Evolutionary conservation across 495 filamentous ascomycete species (phyloP), one percentile per base, ranked within the genome.

Genomic region (Choiromyces venosus): DNA sequence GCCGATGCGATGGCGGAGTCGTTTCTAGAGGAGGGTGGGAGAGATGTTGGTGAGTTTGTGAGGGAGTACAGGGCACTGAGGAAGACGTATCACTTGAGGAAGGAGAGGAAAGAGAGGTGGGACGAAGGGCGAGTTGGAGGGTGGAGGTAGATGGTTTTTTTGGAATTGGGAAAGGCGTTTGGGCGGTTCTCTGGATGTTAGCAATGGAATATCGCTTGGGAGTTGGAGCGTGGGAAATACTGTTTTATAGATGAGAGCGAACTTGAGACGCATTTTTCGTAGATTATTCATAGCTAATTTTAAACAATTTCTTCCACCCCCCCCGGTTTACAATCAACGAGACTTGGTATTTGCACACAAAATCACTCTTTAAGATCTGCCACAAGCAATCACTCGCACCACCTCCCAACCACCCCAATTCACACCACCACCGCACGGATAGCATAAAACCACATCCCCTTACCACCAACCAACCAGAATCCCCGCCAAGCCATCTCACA

Each of bases 111-210:
- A 82, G 92, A 92, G 76, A 85, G 94, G 79, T 97, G 94, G 94
- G 93, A 97, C 84, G 94, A 97, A 82, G 93, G 94, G 37, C 87
- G 94, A 73, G 93, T 97, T 71, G 93, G 94, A 0, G 94, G 94
- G 0, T 97, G 94, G 94, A 86, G 94, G 72, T 97, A 85, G 89
- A 67, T 6, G 29, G 18, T 12, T 52, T 75, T 46, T 65, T 61
- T 0, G 12, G 10, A 0, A 61, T 61, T 61, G 25, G 52, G 12
- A 61, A 33, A 16, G 52, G 52, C 52, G 25, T 61, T 18, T 61
- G 25, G 25, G 25, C 25, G 25, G 12, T 25, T 33, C 12, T 61
- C 52, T 61, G 25, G 25, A 33, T 61, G 25, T 33, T 29, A 12
- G 52, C 9, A 29, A 33, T 16, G 12, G 25, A 29, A 61, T 33